phyloP scores from a whole-genome alignment of 371 early-diverging fungal genomes.

The Cokeromyces recurvatus region DNA sequence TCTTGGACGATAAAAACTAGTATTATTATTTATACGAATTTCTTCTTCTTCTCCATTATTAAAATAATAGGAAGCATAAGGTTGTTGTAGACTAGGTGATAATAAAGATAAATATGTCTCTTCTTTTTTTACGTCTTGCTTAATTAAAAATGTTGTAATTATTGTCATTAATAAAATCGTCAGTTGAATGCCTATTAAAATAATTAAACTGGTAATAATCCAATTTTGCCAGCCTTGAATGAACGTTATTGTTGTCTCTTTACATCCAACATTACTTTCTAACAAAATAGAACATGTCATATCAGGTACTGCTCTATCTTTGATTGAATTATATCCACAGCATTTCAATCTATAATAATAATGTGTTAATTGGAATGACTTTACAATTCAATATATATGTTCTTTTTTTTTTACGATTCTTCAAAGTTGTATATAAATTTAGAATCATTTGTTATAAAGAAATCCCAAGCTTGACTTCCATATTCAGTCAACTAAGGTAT shows the following conservation, averaged over 20 bases:
- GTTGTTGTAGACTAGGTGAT: no score
- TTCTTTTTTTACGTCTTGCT: constrained; percentile 22
- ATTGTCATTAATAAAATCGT: no score
- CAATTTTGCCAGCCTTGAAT: constrained; percentile 16
- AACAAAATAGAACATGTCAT: constrained; percentile 7
- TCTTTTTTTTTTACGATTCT: constrained; percentile 27
- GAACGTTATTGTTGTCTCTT: constrained; percentile 1
- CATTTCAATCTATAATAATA: constrained; percentile 14
- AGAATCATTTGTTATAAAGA: constrained; percentile 24
- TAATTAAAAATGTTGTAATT: no score
- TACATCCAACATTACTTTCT: constrained; percentile 13
- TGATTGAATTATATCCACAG: constrained; percentile 20
- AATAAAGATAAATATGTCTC: constrained; percentile 19
- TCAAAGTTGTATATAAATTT: constrained; percentile 22
- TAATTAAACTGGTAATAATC: no score
- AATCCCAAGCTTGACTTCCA: constrained; percentile 28
- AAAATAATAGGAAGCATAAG: no score
- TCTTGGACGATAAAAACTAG: no score
- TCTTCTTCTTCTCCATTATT: no score
- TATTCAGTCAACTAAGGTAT: constrained; percentile 18
- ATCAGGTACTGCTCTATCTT: constrained; percentile 17
- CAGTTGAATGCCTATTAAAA: no score
- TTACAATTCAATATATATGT: no score
- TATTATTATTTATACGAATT: no score
- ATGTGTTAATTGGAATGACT: background rate